Conservation (phyloP, 495 filamentous ascomycete species). For the Diplogelasinospora grovesii region DNA sequence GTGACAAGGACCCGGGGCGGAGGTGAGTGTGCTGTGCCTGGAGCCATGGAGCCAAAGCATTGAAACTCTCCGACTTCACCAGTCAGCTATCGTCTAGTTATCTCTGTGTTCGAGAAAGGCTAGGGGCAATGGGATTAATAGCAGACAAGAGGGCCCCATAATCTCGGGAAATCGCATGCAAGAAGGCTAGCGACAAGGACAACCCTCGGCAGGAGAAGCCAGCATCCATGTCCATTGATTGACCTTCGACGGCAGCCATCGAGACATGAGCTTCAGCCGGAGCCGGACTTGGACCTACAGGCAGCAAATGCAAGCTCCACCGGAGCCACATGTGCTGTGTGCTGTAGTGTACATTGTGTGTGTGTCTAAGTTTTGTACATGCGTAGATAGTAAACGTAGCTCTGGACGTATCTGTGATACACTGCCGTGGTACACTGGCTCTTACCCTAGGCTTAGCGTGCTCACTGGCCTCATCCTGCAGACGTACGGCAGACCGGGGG, state of each 20-base stretch:
- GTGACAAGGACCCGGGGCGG: slow-evolving; percentile 16
- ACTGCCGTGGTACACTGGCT: too few species aligned
- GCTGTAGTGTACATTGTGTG: too few species aligned
- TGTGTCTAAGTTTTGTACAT: too few species aligned
- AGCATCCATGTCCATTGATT: slow-evolving; percentile 26
- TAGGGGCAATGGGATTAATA: slow-evolving; percentile 16
- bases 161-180: slow-evolving; percentile 28
- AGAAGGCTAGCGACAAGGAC: slow-evolving; percentile 21
- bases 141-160: slow-evolving; percentile 18
- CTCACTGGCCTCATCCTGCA: neutral
- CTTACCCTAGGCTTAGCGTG: too few species aligned
- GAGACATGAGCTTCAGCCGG: slow-evolving; percentile 9
- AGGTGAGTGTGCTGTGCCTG: slow-evolving; percentile 16
- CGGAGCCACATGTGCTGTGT: slow-evolving; percentile 14
- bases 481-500: neutral
- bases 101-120: slow-evolving; percentile 19
- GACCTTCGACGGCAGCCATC: slow-evolving; percentile 16
- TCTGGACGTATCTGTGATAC: too few species aligned
- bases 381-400: too few species aligned
- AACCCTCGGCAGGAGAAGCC: slow-evolving; percentile 21
- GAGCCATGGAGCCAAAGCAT: slow-evolving; percentile 15
- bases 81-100: slow-evolving; percentile 31
- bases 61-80: slow-evolving; percentile 16
- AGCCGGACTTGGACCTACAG: slow-evolving; percentile 5
- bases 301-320: too few species aligned